Base-by-base conservation (phyloP, 371 early-diverging fungal genomes). In the Rhizopus delemar region DNA sequence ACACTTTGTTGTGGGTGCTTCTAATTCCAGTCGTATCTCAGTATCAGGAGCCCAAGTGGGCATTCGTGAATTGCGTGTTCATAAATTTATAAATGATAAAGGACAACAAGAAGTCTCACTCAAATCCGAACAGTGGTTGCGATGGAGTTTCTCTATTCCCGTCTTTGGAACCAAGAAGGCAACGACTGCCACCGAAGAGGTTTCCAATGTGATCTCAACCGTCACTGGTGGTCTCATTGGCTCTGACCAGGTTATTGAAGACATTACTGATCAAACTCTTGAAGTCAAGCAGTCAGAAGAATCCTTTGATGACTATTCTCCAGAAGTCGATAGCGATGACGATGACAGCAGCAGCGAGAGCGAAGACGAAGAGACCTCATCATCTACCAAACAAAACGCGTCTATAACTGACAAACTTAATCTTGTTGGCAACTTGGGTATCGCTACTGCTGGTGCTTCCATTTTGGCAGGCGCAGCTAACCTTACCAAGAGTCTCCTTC, bases 1-100 rank as follows among this genome's bases (percentile, higher is more conserved):
- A 13, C 65, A 60, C 32, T 49, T 73, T 53, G 68, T 78, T 9
- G 51, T 78, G 38, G 68, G 74, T 36, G 72, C 66, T 22, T 64
- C 75, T 28, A 60, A 61, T 29, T 57, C 59, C 2, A 62, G 61
- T 8, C 69, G 75, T 22, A 61, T 60, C 11, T 48, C 59, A 41
- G 65, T 69, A 4, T 46, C 64, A 36, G 78, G 78, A 62, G 71
- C 78, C 15, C 78, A 78, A 59, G 65, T 75, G 11, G 75, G 78
- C 53, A 43, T 75, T 29, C 59, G 54, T 29, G 61, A 73, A 39
- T 34, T 74, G 32, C 68, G 56, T 32, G 70, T 73, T 28, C 59
- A 57, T 16, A 69, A 63, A 39, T 66, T 54, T 22, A 46, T 65
- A 13, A 66, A 65, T n/a, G 62, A 60, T 29, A 22, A 67, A 16